Conservation (phyloP, 2,329 filamentous ascomycete genomes). For the Ceratocystiopsis sp. region DNA sequence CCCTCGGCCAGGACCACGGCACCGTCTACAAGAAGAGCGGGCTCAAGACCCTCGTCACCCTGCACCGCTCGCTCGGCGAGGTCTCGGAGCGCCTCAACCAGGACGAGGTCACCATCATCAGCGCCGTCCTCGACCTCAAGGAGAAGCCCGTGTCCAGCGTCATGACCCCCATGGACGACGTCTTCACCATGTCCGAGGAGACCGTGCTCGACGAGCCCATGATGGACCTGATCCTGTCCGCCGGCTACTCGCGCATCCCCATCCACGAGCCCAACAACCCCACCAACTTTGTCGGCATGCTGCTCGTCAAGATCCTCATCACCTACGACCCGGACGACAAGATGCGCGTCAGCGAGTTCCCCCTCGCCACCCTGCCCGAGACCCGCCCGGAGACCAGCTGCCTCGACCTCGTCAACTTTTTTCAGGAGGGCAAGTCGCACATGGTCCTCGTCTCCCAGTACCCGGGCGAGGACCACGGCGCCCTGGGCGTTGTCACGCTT, state of each 20-base stretch:
- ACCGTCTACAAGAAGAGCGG: conserved; percentile 97
- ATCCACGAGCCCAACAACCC: conserved; percentile 76
- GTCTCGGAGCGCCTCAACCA: conserved; percentile 82
- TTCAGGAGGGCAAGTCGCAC: conserved; percentile 97
- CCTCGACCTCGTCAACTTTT: conserved; percentile 97
- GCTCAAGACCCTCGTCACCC: conserved; percentile 83
- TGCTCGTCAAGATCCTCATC: conserved; percentile 95
- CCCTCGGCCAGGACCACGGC: conserved; percentile 87
- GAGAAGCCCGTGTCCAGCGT: conserved; percentile 88
- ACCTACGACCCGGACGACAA: conserved; percentile 94
- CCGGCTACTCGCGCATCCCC: conserved; percentile 89
- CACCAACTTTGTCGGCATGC: conserved; percentile 89
- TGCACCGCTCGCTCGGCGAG: conserved; percentile 82
- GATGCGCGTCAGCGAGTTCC: conserved; percentile 75
- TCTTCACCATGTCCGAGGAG: conserved; percentile 93
- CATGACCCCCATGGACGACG: conserved; percentile 97
- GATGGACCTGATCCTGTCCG: conserved; percentile 84
- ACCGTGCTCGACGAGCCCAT: conserved; percentile 83
- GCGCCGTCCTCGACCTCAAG: conserved; percentile 87
- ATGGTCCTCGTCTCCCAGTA: conserved; percentile 90
- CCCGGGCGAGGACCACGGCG: conserved; percentile 81
- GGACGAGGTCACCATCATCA: conserved; percentile 98
- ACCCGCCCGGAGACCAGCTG: conserved; percentile 92
- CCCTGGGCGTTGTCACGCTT: conserved; percentile 82
- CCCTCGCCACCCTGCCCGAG: conserved; percentile 84